Base-by-base conservation (phyloP, 306 rosid species). In the Trifolium pratense region DNA sequence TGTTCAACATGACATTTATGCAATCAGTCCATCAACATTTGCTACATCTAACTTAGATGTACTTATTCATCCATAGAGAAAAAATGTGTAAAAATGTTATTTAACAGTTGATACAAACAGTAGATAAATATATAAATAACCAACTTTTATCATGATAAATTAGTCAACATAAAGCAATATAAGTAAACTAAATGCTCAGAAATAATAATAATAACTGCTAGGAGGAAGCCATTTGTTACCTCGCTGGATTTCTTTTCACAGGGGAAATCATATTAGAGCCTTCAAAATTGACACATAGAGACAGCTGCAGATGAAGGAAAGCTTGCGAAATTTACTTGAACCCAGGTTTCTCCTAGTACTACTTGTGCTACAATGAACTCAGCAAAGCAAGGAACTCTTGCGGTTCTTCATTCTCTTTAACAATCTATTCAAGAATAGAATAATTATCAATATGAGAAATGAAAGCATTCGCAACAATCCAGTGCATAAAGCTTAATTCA, bases 321-420 rank as follows among this genome's bases (percentile, higher is more conserved):
- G 68, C 39, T 55, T 68, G 59, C 29, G 42, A 36, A 73, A 36
- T 78, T 48, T 78, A 79, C 61, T 52, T 62, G 80, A 67, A 73
- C 65, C 45, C 80, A 66, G 53, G 84, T 74, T 52, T 77, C 74
- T 76, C 23, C 49, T 9, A 62, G 58, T 73, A 23, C 15, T n/a
- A 37, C 20, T 58, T 37, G 60, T 17, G 55, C 96, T 84, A 80
- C 88, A 90, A 87, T 67, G 66, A 84, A 68, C 81, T 84, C 83
- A 92, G 72, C 58, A 87, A 79, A 60, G 87, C 84, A 21, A 78
- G 89, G 82, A 92, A 86, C 67, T 88, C 97, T n/a, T 13, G 70
- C 0, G 98, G 86, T 74, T 92, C 98, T 87, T 90, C 95, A 59
- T 85, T 87, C 84, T 92, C 92, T 82, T 82, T 87, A 64, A 90